phyloP scores from a whole-genome alignment of 768 basidiomycete species.

The Leccinum subgranulosum region DNA sequence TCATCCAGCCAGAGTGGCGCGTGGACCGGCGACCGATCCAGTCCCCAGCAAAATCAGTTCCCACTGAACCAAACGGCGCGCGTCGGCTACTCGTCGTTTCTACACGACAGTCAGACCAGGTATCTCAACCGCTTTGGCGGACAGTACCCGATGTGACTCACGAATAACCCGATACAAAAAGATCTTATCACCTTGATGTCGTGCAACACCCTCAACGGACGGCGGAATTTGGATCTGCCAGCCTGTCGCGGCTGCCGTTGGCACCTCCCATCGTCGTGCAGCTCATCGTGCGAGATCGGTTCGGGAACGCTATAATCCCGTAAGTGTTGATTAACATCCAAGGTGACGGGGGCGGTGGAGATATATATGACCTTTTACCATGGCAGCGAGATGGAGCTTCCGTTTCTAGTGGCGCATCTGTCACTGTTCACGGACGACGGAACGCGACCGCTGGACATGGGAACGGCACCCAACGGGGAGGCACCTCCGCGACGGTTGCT shows the following conservation, averaged over 20 bases:
- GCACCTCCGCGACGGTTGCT: constrained; percentile 56
- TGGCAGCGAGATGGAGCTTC: constrained; percentile 78
- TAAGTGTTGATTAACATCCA: constrained; percentile 43
- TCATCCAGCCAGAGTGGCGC: constrained; percentile 24
- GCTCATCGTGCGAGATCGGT: constrained; percentile 68
- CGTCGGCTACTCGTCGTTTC: constrained; percentile 56
- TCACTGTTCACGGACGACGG: constrained; percentile 75
- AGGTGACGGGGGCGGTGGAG: constrained; percentile 20
- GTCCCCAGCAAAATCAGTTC: constrained; percentile 35
- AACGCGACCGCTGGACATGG: constrained; percentile 56
- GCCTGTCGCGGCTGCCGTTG: constrained; percentile 76
- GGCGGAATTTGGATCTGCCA: constrained; percentile 75
- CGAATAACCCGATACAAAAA: constrained; percentile 24
- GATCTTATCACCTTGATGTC: constrained; percentile 78
- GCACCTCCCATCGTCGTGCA: constrained; percentile 83
- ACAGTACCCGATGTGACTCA: constrained; percentile 17
- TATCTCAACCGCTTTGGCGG: constrained; percentile 28
- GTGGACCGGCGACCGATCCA: constrained; percentile 32
- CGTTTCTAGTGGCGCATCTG: constrained; percentile 83
- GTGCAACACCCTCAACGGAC: constrained; percentile 81
- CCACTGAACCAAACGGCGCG: constrained; percentile 42
- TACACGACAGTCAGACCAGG: constrained; percentile 54
- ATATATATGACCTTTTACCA: constrained; percentile 14
- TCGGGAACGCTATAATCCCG: constrained; percentile 74
- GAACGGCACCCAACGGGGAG: constrained; percentile 46